phyloP scores from a whole-genome alignment of 2,329 filamentous ascomycete genomes.

The Periconia macrospinosa region DNA sequence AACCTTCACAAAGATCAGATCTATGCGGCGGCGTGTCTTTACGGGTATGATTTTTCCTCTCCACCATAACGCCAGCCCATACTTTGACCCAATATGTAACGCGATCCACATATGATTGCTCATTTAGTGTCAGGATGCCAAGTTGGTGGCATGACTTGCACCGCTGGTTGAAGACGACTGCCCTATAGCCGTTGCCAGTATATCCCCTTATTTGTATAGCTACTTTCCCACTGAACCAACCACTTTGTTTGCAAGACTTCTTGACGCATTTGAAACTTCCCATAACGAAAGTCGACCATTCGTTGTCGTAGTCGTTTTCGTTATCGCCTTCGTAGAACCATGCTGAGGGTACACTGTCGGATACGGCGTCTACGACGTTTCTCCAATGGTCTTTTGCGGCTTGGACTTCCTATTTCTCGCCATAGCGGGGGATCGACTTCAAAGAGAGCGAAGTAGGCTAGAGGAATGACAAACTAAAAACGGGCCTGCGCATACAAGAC shows the following conservation, averaged over 20 bases:
- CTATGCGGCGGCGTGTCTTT: slow-evolving; percentile 20
- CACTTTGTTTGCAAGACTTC: slow-evolving; percentile 25
- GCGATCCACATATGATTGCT: slow-evolving; percentile 45
- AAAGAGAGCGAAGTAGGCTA: no score
- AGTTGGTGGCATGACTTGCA: slow-evolving; percentile 43
- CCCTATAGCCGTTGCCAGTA: slow-evolving; percentile 44
- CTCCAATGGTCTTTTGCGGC: neutral
- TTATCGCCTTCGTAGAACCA: slow-evolving; percentile 38
- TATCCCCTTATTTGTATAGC: slow-evolving; percentile 50
- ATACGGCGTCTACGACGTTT: slow-evolving; percentile 32
- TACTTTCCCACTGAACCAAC: slow-evolving; percentile 47
- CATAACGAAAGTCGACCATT: slow-evolving; percentile 48
- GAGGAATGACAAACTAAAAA: no score
- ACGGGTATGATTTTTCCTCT: slow-evolving; percentile 8
- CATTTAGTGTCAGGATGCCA: slow-evolving; percentile 38
- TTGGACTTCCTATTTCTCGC: no score
- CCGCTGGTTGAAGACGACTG: slow-evolving; percentile 49
- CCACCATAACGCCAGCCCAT: slow-evolving; percentile 41
- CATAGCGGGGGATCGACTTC: no score
- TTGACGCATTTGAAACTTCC: slow-evolving; percentile 46
- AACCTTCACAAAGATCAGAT: slow-evolving; percentile 13
- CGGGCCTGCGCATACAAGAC: no score
- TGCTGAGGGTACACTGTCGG: slow-evolving; percentile 33
- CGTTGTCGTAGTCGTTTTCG: slow-evolving; percentile 15
- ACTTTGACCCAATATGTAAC: slow-evolving; percentile 48